Evolutionary conservation across 768 basidiomycete species (phyloP).

Genomic region (Boletus huronensis): DNA sequence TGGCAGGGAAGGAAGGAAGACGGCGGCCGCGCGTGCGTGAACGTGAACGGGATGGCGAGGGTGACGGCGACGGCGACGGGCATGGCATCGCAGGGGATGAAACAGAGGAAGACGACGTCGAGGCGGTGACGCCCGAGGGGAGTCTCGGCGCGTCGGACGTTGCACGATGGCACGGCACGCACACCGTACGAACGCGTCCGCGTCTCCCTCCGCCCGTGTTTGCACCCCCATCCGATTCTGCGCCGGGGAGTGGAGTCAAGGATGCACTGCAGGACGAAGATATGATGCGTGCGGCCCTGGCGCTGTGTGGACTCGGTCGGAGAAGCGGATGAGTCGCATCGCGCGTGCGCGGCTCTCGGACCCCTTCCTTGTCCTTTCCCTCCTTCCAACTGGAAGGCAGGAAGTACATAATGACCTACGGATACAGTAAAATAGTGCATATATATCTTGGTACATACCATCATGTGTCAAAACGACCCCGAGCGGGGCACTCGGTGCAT

Average conservation of each 20-base stretch:
- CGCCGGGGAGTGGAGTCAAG: conserved; percentile 3
- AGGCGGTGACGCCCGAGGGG: conserved; percentile 62
- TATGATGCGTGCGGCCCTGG: conserved; percentile 67
- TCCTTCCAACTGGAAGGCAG: no score
- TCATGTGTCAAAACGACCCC: neutral
- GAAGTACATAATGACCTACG: neutral
- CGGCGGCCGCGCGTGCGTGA: conserved; percentile 5
- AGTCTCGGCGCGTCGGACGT: conserved; percentile 44
- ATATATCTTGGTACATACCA: conserved; percentile 13
- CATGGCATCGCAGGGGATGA: conserved; percentile 32
- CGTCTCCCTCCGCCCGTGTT: neutral
- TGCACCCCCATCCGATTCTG: neutral
- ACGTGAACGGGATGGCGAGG: conserved; percentile 10
- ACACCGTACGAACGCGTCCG: neutral
- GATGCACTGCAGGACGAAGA: conserved; percentile 49
- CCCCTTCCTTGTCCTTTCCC: neutral
- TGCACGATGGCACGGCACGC: conserved; percentile 32
- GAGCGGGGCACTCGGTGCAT: conserved; percentile 1
- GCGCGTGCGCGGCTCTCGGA: neutral
- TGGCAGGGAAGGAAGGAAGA: conserved; percentile 43
- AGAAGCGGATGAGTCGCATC: conserved; percentile 12
- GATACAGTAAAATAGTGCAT: neutral
- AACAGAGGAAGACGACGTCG: conserved; percentile 63
- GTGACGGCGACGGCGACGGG: neutral
- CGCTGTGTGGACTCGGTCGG: conserved; percentile 54